Percentiles rank a stretch among this genome's conserved stretches.
These are phyloP conservation scores for Fagus sylvatica DNA, from an alignment of 306 rosid species.

Conservation along the genomic window DNA sequence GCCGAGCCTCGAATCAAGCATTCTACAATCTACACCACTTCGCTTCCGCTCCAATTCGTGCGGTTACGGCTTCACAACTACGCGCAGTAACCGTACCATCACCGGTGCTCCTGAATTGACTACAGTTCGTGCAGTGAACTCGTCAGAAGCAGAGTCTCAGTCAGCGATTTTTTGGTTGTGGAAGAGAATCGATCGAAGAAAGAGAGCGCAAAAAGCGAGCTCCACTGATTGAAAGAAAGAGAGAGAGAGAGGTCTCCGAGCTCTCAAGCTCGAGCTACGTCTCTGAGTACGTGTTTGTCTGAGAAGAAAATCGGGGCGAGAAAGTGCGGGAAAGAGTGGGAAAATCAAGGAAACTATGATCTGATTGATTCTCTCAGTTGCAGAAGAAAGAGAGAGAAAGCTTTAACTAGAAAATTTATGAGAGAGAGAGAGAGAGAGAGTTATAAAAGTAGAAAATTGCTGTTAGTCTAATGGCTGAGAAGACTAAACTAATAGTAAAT, in stretches of 20 bases:
- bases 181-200: slow-evolving; percentile 41
- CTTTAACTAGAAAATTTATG: not conserved
- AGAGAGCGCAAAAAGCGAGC: not conserved
- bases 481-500: slow-evolving; percentile 16
- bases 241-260: slow-evolving; percentile 44
- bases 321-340: slow-evolving; percentile 62
- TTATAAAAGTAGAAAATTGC: slow-evolving; percentile 27
- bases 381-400: slow-evolving; percentile 43
- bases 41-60: slow-evolving; percentile 24
- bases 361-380: slow-evolving; percentile 50
- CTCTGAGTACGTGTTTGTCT: slow-evolving; percentile 6
- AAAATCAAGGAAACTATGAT: slow-evolving; percentile 63
- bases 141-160: slow-evolving; percentile 1
- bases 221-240: slow-evolving; percentile 24
- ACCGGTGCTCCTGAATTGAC: slow-evolving; percentile 30
- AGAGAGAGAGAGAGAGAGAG: slow-evolving; percentile 30
- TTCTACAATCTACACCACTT: slow-evolving; percentile 27
- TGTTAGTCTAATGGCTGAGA: slow-evolving; percentile 36
- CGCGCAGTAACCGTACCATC: slow-evolving; percentile 19
- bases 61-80: slow-evolving; percentile 36
- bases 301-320: slow-evolving; percentile 43
- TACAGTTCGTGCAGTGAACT: slow-evolving; percentile 14
- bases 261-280: slow-evolving; percentile 5
- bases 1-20: slow-evolving; percentile 55
- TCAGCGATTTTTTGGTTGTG: slow-evolving; percentile 18